Conservation (phyloP, 495 filamentous ascomycete species). For the Penicillium mononematosum region DNA sequence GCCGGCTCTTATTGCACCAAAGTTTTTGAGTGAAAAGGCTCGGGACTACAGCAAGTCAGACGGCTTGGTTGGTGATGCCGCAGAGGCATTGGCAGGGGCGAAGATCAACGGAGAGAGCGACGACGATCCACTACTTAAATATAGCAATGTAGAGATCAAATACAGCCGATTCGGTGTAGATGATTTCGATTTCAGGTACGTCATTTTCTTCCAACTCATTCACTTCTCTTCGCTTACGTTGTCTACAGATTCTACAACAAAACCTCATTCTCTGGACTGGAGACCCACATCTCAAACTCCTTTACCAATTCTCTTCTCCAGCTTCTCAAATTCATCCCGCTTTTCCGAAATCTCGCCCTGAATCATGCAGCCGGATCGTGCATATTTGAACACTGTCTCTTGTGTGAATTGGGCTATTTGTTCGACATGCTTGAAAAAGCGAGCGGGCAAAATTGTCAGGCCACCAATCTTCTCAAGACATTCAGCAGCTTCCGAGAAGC, state of each 20-base stretch:
- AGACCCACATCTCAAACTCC: slow-evolving; percentile 94
- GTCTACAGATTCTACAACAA: slow-evolving; percentile 80
- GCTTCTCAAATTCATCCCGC: slow-evolving; percentile 82
- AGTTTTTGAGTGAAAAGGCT: slow-evolving; percentile 91
- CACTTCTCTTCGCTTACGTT: slow-evolving; percentile 11
- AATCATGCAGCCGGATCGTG: slow-evolving; percentile 84
- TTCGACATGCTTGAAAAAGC: slow-evolving; percentile 99
- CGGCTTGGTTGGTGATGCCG: slow-evolving; percentile 59
- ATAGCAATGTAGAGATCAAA: slow-evolving; percentile 90
- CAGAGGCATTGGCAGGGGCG: slow-evolving; percentile 58
- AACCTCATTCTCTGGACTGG: slow-evolving; percentile 83
- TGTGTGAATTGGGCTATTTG: slow-evolving; percentile 93
- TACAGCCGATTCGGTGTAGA: slow-evolving; percentile 97
- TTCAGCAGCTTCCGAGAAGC: slow-evolving; percentile 77
- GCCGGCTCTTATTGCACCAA: slow-evolving; percentile 66
- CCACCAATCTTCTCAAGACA: slow-evolving; percentile 92
- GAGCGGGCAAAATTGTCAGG: slow-evolving; percentile 87
- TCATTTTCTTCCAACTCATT: neutral
- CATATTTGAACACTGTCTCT: slow-evolving; percentile 73
- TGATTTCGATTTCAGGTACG: slow-evolving; percentile 94
- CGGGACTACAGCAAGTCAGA: slow-evolving; percentile 60
- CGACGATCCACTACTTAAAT: slow-evolving; percentile 77
- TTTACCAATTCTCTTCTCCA: slow-evolving; percentile 94
- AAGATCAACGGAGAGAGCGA: slow-evolving; percentile 61
- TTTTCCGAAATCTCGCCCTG: slow-evolving; percentile 86